phyloP scores from a whole-genome alignment of 2,329 filamentous ascomycete species.

The Sporothrix brunneoviolacea region DNA sequence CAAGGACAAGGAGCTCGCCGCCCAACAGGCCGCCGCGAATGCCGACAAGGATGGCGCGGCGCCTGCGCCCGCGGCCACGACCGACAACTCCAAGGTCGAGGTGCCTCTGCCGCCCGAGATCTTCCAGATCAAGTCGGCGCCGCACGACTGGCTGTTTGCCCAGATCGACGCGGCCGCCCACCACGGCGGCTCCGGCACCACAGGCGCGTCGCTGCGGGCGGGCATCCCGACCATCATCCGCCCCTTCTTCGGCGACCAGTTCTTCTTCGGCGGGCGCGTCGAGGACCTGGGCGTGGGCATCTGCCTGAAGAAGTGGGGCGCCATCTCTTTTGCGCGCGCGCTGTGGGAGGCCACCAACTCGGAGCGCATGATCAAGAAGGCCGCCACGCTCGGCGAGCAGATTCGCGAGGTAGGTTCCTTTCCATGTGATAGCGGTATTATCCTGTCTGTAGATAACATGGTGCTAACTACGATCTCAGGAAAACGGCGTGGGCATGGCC shows the following conservation, averaged over 20 bases:
- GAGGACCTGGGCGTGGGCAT: conserved; percentile 92
- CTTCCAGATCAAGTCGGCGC: conserved; percentile 79
- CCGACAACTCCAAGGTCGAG: conserved; percentile 43
- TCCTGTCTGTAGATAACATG: too few species aligned
- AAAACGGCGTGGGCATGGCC: conserved; percentile 82
- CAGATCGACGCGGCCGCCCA: conserved; percentile 93
- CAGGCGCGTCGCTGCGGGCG: conserved; percentile 82
- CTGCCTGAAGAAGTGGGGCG: conserved; percentile 80
- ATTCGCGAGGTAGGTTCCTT: conserved; percentile 71
- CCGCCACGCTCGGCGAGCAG: conserved; percentile 71
- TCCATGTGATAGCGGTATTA: too few species aligned
- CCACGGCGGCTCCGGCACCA: conserved; percentile 91
- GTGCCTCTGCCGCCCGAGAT: conserved; percentile 73
- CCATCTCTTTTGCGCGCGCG: conserved; percentile 75
- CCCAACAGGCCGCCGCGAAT: too few species aligned
- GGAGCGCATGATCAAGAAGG: conserved; percentile 86
- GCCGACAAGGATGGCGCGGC: too few species aligned
- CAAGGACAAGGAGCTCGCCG: conserved; percentile 26
- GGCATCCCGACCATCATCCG: conserved; percentile 92
- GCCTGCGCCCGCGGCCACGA: neutral
- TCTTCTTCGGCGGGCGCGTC: conserved; percentile 85
- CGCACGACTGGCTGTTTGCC: conserved; percentile 92
- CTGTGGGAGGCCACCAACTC: conserved; percentile 89
- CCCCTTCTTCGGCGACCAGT: conserved; percentile 97
- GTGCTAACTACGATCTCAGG: too few species aligned